Evolutionary conservation across 1,139 yeast species (phyloP).

Genomic region (Debaryomyces coudertii): DNA sequence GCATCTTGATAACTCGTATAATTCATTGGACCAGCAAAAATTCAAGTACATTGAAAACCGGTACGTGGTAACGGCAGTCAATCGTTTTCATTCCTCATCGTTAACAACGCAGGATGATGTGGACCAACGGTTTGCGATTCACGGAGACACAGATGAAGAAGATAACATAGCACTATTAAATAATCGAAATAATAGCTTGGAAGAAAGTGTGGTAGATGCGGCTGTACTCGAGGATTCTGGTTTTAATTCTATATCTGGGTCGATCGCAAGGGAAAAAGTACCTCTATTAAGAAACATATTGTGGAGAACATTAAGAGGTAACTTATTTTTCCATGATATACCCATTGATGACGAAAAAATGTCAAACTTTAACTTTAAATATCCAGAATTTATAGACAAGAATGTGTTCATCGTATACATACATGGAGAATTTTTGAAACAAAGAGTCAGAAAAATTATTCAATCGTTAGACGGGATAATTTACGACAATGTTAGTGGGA

Average conservation of each 20-base stretch:
- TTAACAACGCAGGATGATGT: constrained; percentile 16
- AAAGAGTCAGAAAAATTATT: constrained; percentile 72
- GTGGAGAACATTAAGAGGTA: constrained; percentile 61
- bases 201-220: constrained; percentile 27
- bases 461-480: constrained; percentile 83
- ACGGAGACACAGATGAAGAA: constrained; percentile 24
- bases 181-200: constrained; percentile 29
- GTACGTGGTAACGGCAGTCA: constrained; percentile 34
- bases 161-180: constrained; percentile 41
- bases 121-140: constrained; percentile 14
- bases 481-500: constrained; percentile 65
- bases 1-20: constrained; percentile 39
- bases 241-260: constrained; percentile 54
- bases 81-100: constrained; percentile 31
- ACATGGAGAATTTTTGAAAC: constrained; percentile 76
- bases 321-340: constrained; percentile 51
- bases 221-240: constrained; percentile 50
- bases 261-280: constrained; percentile 47
- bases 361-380: constrained; percentile 39
- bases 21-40: constrained; percentile 25
- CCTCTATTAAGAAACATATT: constrained; percentile 53
- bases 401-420: constrained; percentile 83
- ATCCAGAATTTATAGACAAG: constrained; percentile 56
- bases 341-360: constrained; percentile 45
- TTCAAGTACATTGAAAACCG: constrained; percentile 36